Conservation (phyloP, 768 basidiomycete genomes). For the Boletus rubescentipes region DNA sequence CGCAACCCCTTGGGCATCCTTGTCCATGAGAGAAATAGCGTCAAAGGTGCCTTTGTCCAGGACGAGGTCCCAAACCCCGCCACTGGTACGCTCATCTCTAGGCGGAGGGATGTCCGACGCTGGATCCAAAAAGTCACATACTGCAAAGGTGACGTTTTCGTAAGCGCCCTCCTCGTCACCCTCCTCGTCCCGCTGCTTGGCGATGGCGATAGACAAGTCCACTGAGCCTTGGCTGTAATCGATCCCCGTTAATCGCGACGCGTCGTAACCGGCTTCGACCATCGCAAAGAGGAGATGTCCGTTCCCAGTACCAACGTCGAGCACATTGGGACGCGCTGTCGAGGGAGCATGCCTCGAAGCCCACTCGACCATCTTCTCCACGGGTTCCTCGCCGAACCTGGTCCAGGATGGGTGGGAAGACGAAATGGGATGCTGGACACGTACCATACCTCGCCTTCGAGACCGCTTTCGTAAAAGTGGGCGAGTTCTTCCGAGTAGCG, state of each 20-base stretch:
- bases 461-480: slow-evolving; percentile 75
- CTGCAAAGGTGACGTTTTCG: slow-evolving; percentile 46
- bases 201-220: slow-evolving; percentile 58
- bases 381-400: slow-evolving; percentile 79
- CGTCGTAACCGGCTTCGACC: slow-evolving; percentile 61
- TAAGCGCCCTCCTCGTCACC: background rate
- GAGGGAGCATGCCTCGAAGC: slow-evolving; percentile 52
- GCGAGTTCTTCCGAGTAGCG: slow-evolving; percentile 69
- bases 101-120: slow-evolving; percentile 39
- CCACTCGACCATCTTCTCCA: slow-evolving; percentile 83
- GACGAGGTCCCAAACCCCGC: slow-evolving; percentile 63
- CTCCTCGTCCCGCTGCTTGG: slow-evolving; percentile 36
- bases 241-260: slow-evolving; percentile 55
- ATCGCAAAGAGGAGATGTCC: slow-evolving; percentile 75
- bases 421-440: slow-evolving; percentile 10
- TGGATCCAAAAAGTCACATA: slow-evolving; percentile 64
- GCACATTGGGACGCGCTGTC: slow-evolving; percentile 45
- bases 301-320: slow-evolving; percentile 83
- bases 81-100: slow-evolving; percentile 1
- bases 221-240: slow-evolving; percentile 80
- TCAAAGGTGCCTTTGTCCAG: slow-evolving; percentile 91
- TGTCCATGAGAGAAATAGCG: slow-evolving; percentile 72
- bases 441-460: slow-evolving; percentile 86
- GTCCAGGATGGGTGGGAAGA: background rate
- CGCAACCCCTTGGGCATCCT: slow-evolving; percentile 50